Conservation (phyloP, 306 rosid genomes). For the Amphicarpaea edgeworthii region DNA sequence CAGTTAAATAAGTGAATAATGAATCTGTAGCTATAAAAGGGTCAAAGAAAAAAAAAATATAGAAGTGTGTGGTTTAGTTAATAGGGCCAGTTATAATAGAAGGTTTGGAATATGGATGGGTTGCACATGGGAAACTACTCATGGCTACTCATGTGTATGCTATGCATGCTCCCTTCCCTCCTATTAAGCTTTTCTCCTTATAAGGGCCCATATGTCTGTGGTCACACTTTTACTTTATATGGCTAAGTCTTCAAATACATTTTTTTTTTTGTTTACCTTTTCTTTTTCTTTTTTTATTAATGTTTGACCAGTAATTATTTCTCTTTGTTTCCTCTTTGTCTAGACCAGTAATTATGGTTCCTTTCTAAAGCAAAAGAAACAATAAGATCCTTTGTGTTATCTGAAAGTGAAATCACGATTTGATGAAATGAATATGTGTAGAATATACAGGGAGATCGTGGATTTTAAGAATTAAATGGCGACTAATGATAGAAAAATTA, state of each 20-base stretch:
- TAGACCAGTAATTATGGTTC: conserved; percentile 8
- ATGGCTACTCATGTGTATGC: conserved; percentile 56
- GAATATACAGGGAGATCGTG: not conserved
- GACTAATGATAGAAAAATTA: not conserved
- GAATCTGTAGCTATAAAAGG: not conserved
- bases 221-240: conserved; percentile 48
- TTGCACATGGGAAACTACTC: conserved; percentile 73
- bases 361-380: conserved; percentile 14
- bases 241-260: conserved; percentile 8
- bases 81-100: conserved; percentile 30
- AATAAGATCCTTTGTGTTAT: not conserved
- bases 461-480: not conserved
- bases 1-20: conserved; percentile 6
- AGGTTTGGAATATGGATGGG: not conserved
- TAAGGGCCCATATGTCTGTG: conserved; percentile 58
- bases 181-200: conserved; percentile 41
- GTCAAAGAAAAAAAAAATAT: conserved; percentile 4
- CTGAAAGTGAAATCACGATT: not conserved
- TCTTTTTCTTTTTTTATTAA: not conserved
- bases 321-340: not conserved
- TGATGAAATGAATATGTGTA: conserved; percentile 1
- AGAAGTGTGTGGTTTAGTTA: not conserved
- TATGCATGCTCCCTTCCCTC: conserved; percentile 47
- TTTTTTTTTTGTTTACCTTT: conserved; percentile 15
- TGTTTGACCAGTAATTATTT: conserved; percentile 31